Evolutionary conservation across 1,139 yeast genomes (phyloP).

Genomic region (Lodderomyces elongisporus): DNA sequence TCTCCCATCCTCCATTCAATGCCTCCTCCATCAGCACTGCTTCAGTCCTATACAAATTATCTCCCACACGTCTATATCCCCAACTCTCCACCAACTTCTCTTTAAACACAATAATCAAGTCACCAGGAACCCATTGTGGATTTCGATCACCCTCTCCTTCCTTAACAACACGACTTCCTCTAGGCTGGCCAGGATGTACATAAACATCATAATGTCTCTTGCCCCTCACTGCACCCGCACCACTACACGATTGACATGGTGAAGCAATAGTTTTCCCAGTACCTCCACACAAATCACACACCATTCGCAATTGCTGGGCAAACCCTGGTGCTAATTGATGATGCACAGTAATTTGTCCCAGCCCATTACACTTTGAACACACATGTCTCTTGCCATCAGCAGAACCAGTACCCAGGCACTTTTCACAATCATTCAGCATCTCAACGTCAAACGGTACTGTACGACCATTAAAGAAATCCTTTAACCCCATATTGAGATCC

Average conservation of each 20-base stretch:
- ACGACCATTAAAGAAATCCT: slow-evolving; percentile 67
- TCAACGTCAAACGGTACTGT: slow-evolving; percentile 57
- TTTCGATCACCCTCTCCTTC: slow-evolving; percentile 78
- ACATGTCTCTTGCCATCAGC: slow-evolving; percentile 63
- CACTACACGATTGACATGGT: slow-evolving; percentile 66
- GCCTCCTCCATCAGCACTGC: slow-evolving; percentile 71
- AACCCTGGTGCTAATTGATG: slow-evolving; percentile 86
- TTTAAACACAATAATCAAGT: slow-evolving; percentile 53
- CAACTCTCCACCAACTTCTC: slow-evolving; percentile 55
- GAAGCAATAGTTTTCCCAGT: slow-evolving; percentile 61
- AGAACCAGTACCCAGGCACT: slow-evolving; percentile 82
- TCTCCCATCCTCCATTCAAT: slow-evolving; percentile 69
- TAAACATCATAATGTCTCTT: slow-evolving; percentile 56
- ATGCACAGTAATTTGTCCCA: slow-evolving; percentile 62
- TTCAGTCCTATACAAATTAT: slow-evolving; percentile 76
- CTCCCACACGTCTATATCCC: slow-evolving; percentile 82
- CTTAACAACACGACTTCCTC: slow-evolving; percentile 54
- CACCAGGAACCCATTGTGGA: slow-evolving; percentile 83
- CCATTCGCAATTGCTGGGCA: slow-evolving; percentile 76
- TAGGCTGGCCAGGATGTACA: slow-evolving; percentile 65
- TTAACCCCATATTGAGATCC: slow-evolving; percentile 50
- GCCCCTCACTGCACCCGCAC: slow-evolving; percentile 58
- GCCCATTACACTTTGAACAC: slow-evolving; percentile 71
- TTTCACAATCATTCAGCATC: slow-evolving; percentile 68
- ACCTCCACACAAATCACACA: slow-evolving; percentile 79